Conservation (phyloP, 1,284 basidiomycete genomes). For the Heterobasidion irregulare region DNA sequence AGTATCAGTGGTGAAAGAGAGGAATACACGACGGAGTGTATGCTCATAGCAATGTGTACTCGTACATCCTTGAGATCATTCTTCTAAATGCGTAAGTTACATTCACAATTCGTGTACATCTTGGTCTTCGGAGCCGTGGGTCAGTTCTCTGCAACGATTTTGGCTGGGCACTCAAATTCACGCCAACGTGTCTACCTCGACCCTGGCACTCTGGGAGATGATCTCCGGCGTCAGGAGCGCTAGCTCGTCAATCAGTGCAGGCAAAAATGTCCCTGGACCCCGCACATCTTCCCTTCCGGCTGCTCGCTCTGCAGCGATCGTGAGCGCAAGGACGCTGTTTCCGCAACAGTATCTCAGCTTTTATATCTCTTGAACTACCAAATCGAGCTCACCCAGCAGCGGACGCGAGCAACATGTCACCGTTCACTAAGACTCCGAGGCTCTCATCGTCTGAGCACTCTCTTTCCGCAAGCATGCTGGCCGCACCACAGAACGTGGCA, state of each 20-base stretch:
- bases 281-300: constrained; percentile 59
- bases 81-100: no score
- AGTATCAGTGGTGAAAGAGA: no score
- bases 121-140: no score
- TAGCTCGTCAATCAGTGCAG: constrained; percentile 81
- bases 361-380: background rate
- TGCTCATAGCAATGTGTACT: no score
- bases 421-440: constrained; percentile 44
- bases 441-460: constrained; percentile 11
- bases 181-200: constrained; percentile 7
- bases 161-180: background rate
- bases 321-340: constrained; percentile 58
- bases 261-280: constrained; percentile 84
- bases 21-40: no score
- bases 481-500: constrained; percentile 72
- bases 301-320: constrained; percentile 79
- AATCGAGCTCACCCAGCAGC: constrained; percentile 42
- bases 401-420: constrained; percentile 70
- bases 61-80: no score
- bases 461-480: constrained; percentile 29
- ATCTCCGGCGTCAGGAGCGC: constrained; percentile 53
- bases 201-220: constrained; percentile 20
- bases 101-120: no score
- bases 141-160: no score
- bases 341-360: constrained; percentile 26